phyloP scores from a whole-genome alignment of 164 flowering plant genomes.

The Aristolochia californica region DNA sequence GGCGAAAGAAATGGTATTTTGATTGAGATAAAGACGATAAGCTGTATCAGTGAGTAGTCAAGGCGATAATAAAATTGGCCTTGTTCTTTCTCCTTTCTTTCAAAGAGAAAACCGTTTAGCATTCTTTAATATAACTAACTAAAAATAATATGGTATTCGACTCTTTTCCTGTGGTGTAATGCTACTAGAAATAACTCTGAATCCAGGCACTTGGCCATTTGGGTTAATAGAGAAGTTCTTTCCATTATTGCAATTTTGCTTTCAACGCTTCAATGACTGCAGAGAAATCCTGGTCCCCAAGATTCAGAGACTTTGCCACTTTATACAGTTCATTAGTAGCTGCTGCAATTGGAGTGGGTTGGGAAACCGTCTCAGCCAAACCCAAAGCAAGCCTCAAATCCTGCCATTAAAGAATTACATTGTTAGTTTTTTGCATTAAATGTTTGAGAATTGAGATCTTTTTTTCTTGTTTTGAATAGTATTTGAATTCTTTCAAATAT shows the following conservation, averaged over 20 bases:
- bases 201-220: no score
- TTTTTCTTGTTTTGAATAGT: neutral
- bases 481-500: neutral
- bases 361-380: conserved; percentile 37
- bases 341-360: conserved; percentile 85
- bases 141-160: no score
- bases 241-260: conserved; percentile 20
- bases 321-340: conserved; percentile 88
- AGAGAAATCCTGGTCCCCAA: conserved; percentile 78
- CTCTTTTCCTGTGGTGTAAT: no score
- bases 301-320: conserved; percentile 74
- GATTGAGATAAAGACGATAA: no score
- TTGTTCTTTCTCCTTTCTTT: no score
- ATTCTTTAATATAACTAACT: no score
- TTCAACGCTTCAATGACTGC: conserved; percentile 84
- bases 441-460: neutral
- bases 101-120: no score
- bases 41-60: no score
- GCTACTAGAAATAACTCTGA: no score
- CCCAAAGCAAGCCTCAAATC: conserved; percentile 71
- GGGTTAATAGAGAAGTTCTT: no score
- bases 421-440: conserved; percentile 1
- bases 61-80: no score
- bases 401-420: conserved; percentile 28
- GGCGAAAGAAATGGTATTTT: no score